phyloP scores from a whole-genome alignment of 2,329 filamentous ascomycete species.

The Bipolaris bicolor region DNA sequence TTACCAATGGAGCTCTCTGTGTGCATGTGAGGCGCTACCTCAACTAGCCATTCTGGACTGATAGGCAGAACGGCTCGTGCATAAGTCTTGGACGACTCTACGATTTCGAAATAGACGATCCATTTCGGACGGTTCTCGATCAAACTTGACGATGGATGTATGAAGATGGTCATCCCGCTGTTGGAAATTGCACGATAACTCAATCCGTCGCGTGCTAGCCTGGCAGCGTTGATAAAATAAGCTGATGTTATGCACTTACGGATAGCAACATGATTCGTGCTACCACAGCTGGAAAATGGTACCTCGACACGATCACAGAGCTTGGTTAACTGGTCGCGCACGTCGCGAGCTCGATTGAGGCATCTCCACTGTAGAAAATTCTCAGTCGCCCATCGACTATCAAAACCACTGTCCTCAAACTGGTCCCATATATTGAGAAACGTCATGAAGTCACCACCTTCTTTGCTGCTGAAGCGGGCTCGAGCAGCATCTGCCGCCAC shows the following conservation, averaged over 20 bases:
- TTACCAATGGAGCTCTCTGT: slow-evolving; percentile 65
- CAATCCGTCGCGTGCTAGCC: slow-evolving; percentile 81
- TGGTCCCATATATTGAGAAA: slow-evolving; percentile 94
- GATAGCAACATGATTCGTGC: slow-evolving; percentile 76
- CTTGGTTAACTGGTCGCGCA: slow-evolving; percentile 89
- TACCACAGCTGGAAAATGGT: slow-evolving; percentile 68
- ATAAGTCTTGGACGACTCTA: slow-evolving; percentile 87
- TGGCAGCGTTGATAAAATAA: slow-evolving; percentile 92
- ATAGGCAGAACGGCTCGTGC: slow-evolving; percentile 88
- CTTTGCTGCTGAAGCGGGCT: slow-evolving; percentile 75
- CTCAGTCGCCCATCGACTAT: slow-evolving; percentile 83
- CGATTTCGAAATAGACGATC: slow-evolving; percentile 85
- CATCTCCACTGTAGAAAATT: slow-evolving; percentile 93
- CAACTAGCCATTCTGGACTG: slow-evolving; percentile 81
- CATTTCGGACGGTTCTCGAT: slow-evolving; percentile 82
- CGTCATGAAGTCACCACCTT: slow-evolving; percentile 87
- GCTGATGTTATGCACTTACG: slow-evolving; percentile 87
- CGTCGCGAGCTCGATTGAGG: slow-evolving; percentile 86
- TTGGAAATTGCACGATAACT: slow-evolving; percentile 85
- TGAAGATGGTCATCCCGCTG: slow-evolving; percentile 83
- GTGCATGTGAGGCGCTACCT: slow-evolving; percentile 93
- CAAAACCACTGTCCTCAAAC: slow-evolving; percentile 92
- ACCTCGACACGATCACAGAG: slow-evolving; percentile 95
- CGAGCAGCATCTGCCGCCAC: slow-evolving; percentile 92
- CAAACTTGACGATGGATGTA: slow-evolving; percentile 77